Evolutionary conservation across 371 early-diverging fungal genomes (phyloP), one percentile per base, ranked within the genome.

Genomic region (Batrachochytrium dendrobatidis): DNA sequence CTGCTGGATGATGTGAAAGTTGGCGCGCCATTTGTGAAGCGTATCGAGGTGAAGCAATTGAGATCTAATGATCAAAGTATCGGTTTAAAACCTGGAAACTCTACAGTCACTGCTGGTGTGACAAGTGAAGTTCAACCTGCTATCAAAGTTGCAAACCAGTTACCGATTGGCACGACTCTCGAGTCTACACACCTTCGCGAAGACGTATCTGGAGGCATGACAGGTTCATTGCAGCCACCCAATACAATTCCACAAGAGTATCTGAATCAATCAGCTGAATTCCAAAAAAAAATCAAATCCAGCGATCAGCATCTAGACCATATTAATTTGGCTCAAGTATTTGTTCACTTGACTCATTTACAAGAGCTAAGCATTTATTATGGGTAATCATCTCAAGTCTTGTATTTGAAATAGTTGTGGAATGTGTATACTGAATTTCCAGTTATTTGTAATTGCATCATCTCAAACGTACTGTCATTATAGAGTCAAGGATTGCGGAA

Each of bases 401-500:
- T 35, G 5, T 17, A 22, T 30, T 45, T 15, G 20, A 20, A 7
- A n/a, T 0, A 4, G 1, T 30, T 32, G 0, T 10, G 8, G 39
- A 29, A 0, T 8, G 7, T 5, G 48, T 46, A 24, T 5, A 17
- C n/a, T 28, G 39, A 39, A 46, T 17, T 6, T 4, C 8, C 17
- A 46, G 5, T n/a, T n/a, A n/a, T n/a, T n/a, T n/a, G 15, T 20
- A 15, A 39, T 39, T 49, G 33, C 17, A n/a, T 7, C 7, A 18
- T 53, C 54, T 22, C 33, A 32, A 7, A 53, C 26, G 17, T 8
- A 53, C 22, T 49, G 7, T 49, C 24, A n/a, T 39, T 39, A 1
- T 30, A 77, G 77, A 3, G 67, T 74, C 2, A 62, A 65, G 17
- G 75, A 77, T 48, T 72, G 72, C 56, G 75, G 75, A 1, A 77